Evolutionary conservation across 2,329 filamentous ascomycete genomes (phyloP), one percentile per base, ranked within the genome.

Genomic region (Diplodia corticola): DNA sequence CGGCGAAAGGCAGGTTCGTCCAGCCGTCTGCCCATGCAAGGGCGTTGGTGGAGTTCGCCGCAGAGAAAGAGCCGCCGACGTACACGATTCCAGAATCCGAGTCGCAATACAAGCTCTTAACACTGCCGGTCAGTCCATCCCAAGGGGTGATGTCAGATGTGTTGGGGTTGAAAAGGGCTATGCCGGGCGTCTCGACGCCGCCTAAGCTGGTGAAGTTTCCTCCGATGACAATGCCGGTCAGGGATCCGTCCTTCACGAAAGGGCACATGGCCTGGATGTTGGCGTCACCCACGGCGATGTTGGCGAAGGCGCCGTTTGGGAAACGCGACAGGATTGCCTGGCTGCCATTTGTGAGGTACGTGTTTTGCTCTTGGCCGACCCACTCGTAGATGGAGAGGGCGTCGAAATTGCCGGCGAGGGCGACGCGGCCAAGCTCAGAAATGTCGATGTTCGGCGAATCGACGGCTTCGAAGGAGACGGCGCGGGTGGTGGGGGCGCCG

Each of bases 181-280:
- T 87, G 51, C 91, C 87, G 63, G 88, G 88, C 2, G 93, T 92
- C 73, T 91, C 81, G 66, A 89, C 84, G 67, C 88, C 88, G 67
- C 89, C 91, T 69, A 99, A 81, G 76, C 92, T 96, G 35, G 95
- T 98, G 76, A 99, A 99, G 80, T 98, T 98, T 55, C 95, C 95
- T 65, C 91, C 95, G 17, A 99, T 85, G 55, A 98, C 86, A 30
- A 98, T 86, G 48, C 90, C 89, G n/a, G 86, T 83, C 66, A 89
- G 79, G 5, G 83, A 85, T 69, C 91, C 90, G 77, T 91, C 85
- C 57, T 61, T 80, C 61, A 88, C 83, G 72, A 94, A 91, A 22
- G 89, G 82, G 80, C 95, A 99, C 91, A 99, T 95, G 69, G 92
- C 85, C 74, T 89, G 86, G 74, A 99, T 97, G 57, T 90, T 88